Base-by-base conservation (phyloP, 768 basidiomycete species). In the Mycena maculata region DNA sequence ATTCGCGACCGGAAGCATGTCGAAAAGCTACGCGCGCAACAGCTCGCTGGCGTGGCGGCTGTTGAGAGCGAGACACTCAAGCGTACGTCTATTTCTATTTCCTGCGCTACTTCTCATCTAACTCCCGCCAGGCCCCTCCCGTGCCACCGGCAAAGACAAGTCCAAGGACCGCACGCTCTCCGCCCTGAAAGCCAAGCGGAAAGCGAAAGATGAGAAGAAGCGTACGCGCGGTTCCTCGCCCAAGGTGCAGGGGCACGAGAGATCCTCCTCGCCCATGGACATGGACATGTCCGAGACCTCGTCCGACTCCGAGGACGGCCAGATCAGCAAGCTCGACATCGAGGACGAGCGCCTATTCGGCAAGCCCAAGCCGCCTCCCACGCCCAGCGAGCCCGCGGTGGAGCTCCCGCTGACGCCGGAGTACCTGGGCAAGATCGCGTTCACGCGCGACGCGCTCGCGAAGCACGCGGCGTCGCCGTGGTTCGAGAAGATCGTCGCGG, bases 261-360 rank as follows among this genome's bases (percentile, higher is more conserved):
- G 90, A 27, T 91, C 91, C 3, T 90, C 92, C 1, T 94, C 93
- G 23, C 90, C 92, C 1, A 92, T 90, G 85, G 92, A 92, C 73
- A 94, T 93, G 87, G 93, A 93, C 50, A 91, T 90, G 28, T 92
- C 91, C n/a, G 89, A 90, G n/a, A n/a, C n/a, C 31, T 92, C 93
- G 18, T 63, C 62, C 49, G 95, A 88, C n/a, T 87, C 93, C 47
- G 94, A 92, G 16, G 93, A 94, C 68, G 93, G 92, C 0, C 90
- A 92, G 76, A 90, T 93, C 63, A 88, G 84, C 42, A 90, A 89
- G 71, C 85, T 83, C 28, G 91, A 93, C 62, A 89, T 92, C 68
- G 88, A 92, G 69, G 91, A 93, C 73, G 91, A 89, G 73, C 86
- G 84, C 61, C 60, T 88, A 25, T 80, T 85, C 23, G 83, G 80